phyloP scores from a whole-genome alignment of 1,284 basidiomycete species.

The Marasmius oreades region DNA sequence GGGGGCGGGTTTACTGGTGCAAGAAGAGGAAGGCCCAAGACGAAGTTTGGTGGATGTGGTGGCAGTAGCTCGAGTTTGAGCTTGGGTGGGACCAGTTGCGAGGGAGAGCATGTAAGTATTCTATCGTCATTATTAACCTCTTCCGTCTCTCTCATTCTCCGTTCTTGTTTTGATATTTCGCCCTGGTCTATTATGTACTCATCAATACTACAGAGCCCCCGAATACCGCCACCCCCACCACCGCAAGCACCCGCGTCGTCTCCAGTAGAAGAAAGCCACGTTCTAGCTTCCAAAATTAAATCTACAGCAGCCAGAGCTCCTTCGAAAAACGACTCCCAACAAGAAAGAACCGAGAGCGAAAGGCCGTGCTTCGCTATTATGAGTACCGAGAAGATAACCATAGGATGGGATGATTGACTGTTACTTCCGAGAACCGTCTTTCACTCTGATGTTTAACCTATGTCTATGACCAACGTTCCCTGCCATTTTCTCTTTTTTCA shows the following conservation, averaged over 20 bases:
- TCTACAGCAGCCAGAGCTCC: not conserved
- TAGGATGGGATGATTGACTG: not conserved
- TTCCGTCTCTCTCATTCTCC: not conserved
- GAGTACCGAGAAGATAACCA: not conserved
- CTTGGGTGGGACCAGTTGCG: not conserved
- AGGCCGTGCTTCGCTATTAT: not conserved
- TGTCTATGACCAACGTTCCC: too few relatives aligned
- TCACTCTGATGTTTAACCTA: too few relatives aligned
- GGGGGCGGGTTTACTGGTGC: not conserved
- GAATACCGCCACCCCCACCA: too few relatives aligned
- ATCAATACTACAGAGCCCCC: too few relatives aligned
- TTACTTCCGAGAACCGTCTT: not conserved
- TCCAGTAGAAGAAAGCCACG: too few relatives aligned
- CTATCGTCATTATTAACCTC: not conserved
- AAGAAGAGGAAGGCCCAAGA: not conserved
- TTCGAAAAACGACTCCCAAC: not conserved
- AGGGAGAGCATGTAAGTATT: not conserved
- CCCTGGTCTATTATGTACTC: not conserved
- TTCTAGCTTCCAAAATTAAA: too few relatives aligned
- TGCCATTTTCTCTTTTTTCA: too few relatives aligned
- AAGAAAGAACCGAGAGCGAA: not conserved
- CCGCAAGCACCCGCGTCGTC: too few relatives aligned
- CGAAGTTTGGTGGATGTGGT: not conserved
- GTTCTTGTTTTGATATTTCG: not conserved
- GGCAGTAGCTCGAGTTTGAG: not conserved